Evolutionary conservation across 2,329 filamentous ascomycete species (phyloP).

Genomic region (Diplodia mutila): DNA sequence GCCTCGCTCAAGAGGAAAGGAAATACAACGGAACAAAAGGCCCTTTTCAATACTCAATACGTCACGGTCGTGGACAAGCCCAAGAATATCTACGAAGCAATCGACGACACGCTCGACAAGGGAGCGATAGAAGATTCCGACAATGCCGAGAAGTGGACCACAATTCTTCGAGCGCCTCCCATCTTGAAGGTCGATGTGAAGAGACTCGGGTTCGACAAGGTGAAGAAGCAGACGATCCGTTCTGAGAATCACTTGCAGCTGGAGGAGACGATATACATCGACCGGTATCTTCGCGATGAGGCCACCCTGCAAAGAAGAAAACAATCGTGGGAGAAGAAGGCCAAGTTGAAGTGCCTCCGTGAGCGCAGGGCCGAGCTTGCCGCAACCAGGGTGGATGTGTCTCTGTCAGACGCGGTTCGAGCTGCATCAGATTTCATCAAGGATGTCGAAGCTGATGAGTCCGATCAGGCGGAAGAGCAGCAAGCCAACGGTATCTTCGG

Average conservation of each 20-base stretch:
- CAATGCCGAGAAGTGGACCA: constrained; percentile 36
- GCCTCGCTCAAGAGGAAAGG: constrained; percentile 46
- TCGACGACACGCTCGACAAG: constrained; percentile 83
- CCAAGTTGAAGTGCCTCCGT: constrained; percentile 62
- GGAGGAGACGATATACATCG: constrained; percentile 81
- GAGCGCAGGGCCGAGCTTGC: constrained; percentile 49
- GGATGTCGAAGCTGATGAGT: constrained; percentile 25
- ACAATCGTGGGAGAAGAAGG: constrained; percentile 75
- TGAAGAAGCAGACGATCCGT: constrained; percentile 64
- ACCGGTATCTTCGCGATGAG: constrained; percentile 67
- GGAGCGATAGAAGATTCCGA: constrained; percentile 61
- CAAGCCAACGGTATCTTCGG: background rate
- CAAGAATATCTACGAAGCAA: constrained; percentile 76
- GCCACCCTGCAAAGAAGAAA: constrained; percentile 62
- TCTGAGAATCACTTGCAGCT: constrained; percentile 78
- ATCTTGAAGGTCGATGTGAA: constrained; percentile 90
- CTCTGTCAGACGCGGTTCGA: constrained; percentile 38
- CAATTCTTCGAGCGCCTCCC: constrained; percentile 69
- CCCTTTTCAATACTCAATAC: constrained; percentile 66
- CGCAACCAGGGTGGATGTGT: constrained; percentile 39
- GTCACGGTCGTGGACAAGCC: constrained; percentile 62
- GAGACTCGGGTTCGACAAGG: constrained; percentile 72
- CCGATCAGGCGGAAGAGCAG: background rate
- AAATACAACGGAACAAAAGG: constrained; percentile 52
- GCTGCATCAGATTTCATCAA: constrained; percentile 36